A percentile compares a stretch with the other conserved stretches of the same genome.
These are phyloP conservation scores for Arabidopsis thaliana DNA, from an alignment of 345 rosid species.

Conservation along the genomic window TAIR10.1 NC_003076.8:24160001-24160500, in stretches of 20 bases:
- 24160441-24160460: constrained; percentile 29
- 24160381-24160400: constrained; percentile 29
- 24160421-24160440: constrained; percentile 11
- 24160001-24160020: too few relatives aligned
- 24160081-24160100: neutral
- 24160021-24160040: too few relatives aligned
- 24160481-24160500: constrained; percentile 63
- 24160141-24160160: constrained; percentile 20
- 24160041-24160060: neutral
- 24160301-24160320: constrained; percentile 33
- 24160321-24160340: constrained; percentile 21
- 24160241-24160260: constrained; percentile 44
- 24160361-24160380: constrained; percentile 6
- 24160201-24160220: constrained; percentile 36
- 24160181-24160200: constrained; percentile 40
- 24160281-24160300: constrained; percentile 39
- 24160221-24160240: constrained; percentile 38
- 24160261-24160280: constrained; percentile 35
- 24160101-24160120: neutral
- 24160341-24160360: constrained; percentile 6
- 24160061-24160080: neutral
- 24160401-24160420: constrained; percentile 11
- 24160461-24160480: constrained; percentile 38
- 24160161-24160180: constrained; percentile 34
- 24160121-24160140: constrained; percentile 24